Evolutionary conservation across 192 early-diverging fungal species (phyloP), one percentile per base, ranked within the genome.

Genomic region (Fimicolochytrium jonesii): DNA sequence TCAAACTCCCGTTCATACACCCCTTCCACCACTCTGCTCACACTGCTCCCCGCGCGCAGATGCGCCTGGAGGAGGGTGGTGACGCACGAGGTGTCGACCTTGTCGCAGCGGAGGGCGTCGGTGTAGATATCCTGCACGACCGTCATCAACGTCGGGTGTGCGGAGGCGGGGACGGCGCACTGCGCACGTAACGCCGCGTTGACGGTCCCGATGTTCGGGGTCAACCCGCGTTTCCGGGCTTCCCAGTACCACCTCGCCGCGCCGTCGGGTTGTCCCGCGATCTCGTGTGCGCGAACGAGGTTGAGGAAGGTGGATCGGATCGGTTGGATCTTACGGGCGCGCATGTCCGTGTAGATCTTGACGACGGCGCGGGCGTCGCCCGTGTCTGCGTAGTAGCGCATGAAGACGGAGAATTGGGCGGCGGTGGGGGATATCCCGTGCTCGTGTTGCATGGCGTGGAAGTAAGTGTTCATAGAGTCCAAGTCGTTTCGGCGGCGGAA

Each of bases 211-310:
- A 2, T n/a, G 15, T 67, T 57, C n/a, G 66, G 56, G 1, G 46
- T 59, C 9, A 67, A 59, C 1, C 32, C 17, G 23, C 48, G 15
- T 6, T 41, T n/a, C 7, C 48, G 37, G 59, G 63, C 56, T 7
- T 53, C 49, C 52, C 33, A 26, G 54, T 61, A 69, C 39, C 35
- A 61, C 18, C 20, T 30, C 17, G n/a, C 42, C 25, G 59, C 67
- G 30, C 67, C 67, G n/a, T 29, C 41, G 4, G 42, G 30, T 30
- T 69, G 59, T 7, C 53, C 59, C 4, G 25, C 28, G 4, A 34
- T 44, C 30, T 31, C 67, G 35, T 61, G 58, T 6, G 35, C 33
- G 17, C 47, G 22, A 13, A 69, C 56, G 42, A 69, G 32, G 0
- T 49, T 0, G 15, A 48, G 32, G 36, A 45, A 69, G 7, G 41